These are phyloP conservation scores for Plantago elongata DNA, from an alignment of 257 asterid genomes.

Conservation along the genomic window DNA sequence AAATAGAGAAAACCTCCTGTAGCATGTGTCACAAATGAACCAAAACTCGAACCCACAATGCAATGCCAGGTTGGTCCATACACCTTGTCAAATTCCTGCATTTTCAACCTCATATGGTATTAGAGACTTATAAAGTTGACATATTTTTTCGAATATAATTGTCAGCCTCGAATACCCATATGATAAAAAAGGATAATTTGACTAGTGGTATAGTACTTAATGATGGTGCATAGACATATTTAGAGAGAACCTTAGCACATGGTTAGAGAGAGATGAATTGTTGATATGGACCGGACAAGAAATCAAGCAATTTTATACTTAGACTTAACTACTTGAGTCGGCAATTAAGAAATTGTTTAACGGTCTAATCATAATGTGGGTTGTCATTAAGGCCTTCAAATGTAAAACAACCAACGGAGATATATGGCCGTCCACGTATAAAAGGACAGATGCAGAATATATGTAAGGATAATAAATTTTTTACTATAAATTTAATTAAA, in stretches of 20 bases:
- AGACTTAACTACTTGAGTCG: no score
- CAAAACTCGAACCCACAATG: conserved; percentile 73
- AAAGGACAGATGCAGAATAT: no score
- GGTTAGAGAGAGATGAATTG: background rate
- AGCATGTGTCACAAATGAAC: conserved; percentile 71
- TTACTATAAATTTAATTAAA: no score
- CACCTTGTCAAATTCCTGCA: conserved; percentile 65
- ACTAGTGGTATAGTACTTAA: background rate
- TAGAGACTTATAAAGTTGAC: no score
- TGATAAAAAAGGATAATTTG: no score
- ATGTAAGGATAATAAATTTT: no score
- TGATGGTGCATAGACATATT: background rate
- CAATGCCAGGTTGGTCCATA: conserved; percentile 88
- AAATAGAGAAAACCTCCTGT: conserved; percentile 68
- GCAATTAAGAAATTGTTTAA: background rate
- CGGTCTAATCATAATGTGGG: background rate
- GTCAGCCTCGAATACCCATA: no score
- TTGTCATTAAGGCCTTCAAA: background rate
- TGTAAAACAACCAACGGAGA: background rate
- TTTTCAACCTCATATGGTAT: no score
- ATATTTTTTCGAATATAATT: no score
- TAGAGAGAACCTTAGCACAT: background rate
- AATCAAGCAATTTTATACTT: background rate
- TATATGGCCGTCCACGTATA: background rate
- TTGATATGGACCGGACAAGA: background rate